Base-by-base conservation (phyloP, 495 filamentous ascomycete species). In the Penicillium macrosclerotiorum region DNA sequence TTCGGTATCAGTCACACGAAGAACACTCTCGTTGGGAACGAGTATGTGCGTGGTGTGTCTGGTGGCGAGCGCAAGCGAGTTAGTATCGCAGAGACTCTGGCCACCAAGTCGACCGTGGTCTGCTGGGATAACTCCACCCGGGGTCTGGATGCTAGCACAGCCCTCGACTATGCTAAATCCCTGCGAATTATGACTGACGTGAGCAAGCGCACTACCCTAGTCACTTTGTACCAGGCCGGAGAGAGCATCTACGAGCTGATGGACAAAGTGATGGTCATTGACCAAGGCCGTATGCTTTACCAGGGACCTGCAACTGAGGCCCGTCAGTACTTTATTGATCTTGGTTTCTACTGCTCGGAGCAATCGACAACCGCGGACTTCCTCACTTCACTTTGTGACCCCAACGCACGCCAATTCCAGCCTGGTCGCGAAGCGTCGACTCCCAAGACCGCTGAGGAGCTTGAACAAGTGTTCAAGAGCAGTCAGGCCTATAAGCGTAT, bases 141-240 rank as follows among this genome's bases (percentile, higher is more conserved):
- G n/a, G 88, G 88, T 25, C 68, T 93, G 13, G 88, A 93, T 62
- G 83, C 86, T 2, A 83, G 78, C 18, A 90, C 88, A 4, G 88
- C 88, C 1, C 71, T 91, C 14, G 88, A 92, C 58, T 92, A 88
- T 52, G 85, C 85, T 14, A 85, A 81, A 46, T 86, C 83, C 0
- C 64, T 92, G 25, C 79, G 88, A 9, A 84, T 89, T 51, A 89
- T 93, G 80, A 92, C 90, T 16, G 86, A 90, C 47, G 80, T 93
- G 43, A 86, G 77, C 56, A 79, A 89, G 54, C 80, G 84, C 9
- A 93, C 89, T 4, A 91, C 88, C 1, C 73, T 95, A 24, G 88
- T 89, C 16, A 92, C 88, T 1, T 70, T 93, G 1, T 93, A 93
- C 66, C 88, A 93, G 58, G 87, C 87, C 1, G 85, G 88, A 38